phyloP scores from a whole-genome alignment of 768 basidiomycete genomes.

The Rhodosporidiobolus odoratus region DNA sequence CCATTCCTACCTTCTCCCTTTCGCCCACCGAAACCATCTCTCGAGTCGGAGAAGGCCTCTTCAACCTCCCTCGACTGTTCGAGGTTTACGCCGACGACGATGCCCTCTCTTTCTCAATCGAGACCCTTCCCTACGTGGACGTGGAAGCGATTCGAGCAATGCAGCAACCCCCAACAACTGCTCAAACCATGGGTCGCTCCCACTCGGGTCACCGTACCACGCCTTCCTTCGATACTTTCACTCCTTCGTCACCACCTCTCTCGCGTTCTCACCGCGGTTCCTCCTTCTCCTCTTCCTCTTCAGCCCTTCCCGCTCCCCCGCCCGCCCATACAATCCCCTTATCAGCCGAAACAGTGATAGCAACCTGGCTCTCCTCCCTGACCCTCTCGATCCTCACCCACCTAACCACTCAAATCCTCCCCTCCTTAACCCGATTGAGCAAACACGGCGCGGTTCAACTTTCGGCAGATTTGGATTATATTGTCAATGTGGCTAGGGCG shows the following conservation, averaged over 20 bases:
- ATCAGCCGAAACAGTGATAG: constrained; percentile 73
- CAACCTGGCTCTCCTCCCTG: constrained; percentile 88
- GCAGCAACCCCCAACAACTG: background rate
- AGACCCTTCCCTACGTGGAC: constrained; percentile 69
- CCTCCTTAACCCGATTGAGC: constrained; percentile 61
- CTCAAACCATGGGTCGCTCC: constrained; percentile 3
- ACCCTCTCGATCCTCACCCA: constrained; percentile 71
- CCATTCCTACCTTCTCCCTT: constrained; percentile 85
- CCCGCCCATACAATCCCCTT: constrained; percentile 44
- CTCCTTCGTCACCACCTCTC: constrained; percentile 49
- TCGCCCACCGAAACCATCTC: constrained; percentile 84
- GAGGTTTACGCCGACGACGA: constrained; percentile 87
- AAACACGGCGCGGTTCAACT: constrained; percentile 72
- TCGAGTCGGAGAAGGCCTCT: constrained; percentile 82
- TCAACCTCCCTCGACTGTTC: constrained; percentile 87
- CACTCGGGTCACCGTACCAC: background rate
- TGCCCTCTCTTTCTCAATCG: constrained; percentile 77
- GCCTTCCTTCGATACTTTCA: constrained; percentile 32
- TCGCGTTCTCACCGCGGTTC: constrained; percentile 42
- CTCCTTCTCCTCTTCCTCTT: background rate
- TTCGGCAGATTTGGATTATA: constrained; percentile 76
- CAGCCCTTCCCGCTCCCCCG: background rate
- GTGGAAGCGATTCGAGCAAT: constrained; percentile 47
- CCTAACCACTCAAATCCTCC: constrained; percentile 65
- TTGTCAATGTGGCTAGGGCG: constrained; percentile 82